Percentiles rank a stretch among this genome's conserved stretches.
These are phyloP conservation scores for Biscutella laevigata DNA, from an alignment of 441 rosid species.

Conservation along the genomic window DNA sequence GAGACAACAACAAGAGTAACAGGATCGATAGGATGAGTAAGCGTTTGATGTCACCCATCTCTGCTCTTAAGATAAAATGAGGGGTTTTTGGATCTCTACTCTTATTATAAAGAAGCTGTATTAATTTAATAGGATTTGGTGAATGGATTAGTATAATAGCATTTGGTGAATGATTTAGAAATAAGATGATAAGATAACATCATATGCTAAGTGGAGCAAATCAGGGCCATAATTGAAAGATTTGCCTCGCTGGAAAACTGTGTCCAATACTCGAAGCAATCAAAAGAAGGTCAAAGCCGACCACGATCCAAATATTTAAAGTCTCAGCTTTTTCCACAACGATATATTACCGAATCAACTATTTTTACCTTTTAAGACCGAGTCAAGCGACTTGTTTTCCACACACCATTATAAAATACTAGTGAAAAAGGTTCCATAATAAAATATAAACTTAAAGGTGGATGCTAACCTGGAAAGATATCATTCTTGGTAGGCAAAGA, in stretches of 20 bases:
- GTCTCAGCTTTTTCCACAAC: neutral
- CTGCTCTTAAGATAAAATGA: neutral
- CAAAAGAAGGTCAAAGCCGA: constrained; percentile 3
- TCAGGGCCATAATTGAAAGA: no score
- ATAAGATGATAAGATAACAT: constrained; percentile 3
- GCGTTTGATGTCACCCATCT: constrained; percentile 18
- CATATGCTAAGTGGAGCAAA: constrained; percentile 19
- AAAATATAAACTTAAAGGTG: neutral
- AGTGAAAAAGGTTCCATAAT: neutral
- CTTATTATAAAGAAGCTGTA: constrained; percentile 15
- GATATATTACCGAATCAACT: constrained; percentile 11
- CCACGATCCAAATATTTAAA: neutral
- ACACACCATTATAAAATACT: constrained; percentile 1
- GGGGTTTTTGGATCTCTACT: neutral
- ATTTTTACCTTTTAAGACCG: neutral
- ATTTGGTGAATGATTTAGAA: constrained; percentile 3
- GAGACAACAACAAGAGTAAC: constrained; percentile 17
- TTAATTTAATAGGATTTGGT: neutral
- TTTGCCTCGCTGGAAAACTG: neutral
- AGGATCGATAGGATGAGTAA: constrained; percentile 10
- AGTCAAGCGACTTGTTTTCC: constrained; percentile 14
- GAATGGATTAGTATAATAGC: neutral
- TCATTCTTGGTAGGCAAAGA: constrained; percentile 19
- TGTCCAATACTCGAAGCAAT: constrained; percentile 6
- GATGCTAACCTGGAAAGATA: constrained; percentile 18